Conservation (phyloP, 306 rosid genomes). For the Carpinus fangiana region DNA sequence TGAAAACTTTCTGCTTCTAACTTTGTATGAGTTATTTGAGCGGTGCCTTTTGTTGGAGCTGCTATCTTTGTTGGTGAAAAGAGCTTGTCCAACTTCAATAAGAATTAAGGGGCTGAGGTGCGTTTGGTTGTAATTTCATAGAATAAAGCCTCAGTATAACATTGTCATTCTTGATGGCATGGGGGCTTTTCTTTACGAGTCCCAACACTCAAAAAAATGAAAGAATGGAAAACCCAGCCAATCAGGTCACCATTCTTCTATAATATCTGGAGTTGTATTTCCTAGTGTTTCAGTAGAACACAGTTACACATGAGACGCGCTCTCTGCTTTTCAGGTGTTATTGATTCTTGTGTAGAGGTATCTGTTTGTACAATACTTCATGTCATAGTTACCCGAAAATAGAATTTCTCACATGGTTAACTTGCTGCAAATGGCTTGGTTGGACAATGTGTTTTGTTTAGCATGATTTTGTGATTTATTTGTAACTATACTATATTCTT, state of each 20-base stretch:
- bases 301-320: background rate
- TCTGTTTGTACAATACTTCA: background rate
- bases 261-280: background rate
- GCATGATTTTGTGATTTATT: background rate
- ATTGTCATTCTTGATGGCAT: background rate
- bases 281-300: background rate
- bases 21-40: background rate
- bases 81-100: background rate
- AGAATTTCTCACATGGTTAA: background rate
- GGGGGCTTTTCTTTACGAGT: background rate
- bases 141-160: background rate
- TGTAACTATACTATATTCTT: background rate
- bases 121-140: background rate
- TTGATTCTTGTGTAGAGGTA: background rate
- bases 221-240: background rate
- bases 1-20: background rate
- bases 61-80: background rate
- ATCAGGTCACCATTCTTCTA: background rate
- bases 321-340: background rate
- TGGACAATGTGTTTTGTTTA: background rate
- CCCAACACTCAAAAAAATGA: background rate
- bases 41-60: background rate
- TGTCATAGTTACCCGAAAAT: background rate
- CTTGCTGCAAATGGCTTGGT: slow-evolving; percentile 20
- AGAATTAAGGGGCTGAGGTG: background rate